A percentile compares a stretch with the other conserved stretches of the same genome.
phyloP scores from a whole-genome alignment of 2,329 filamentous ascomycete genomes.

The Rhynchosporium graminicola region DNA sequence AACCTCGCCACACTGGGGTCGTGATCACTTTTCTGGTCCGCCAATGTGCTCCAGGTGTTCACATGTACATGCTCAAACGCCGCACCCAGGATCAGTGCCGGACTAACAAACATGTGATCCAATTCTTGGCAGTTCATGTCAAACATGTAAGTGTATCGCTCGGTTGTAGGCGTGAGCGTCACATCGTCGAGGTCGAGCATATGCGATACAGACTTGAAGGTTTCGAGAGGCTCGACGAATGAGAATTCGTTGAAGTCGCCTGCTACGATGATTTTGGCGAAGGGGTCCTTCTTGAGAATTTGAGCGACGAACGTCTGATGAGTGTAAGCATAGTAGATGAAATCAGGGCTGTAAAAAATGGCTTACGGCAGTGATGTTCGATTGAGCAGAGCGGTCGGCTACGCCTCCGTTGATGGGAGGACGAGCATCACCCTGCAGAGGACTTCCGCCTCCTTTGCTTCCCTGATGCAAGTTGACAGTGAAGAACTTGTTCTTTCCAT shows the following conservation, averaged over 20 bases:
- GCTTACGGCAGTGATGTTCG: conserved; percentile 57
- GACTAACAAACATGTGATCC: conserved; percentile 65
- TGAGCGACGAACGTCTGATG: conserved; percentile 53
- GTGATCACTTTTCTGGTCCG: conserved; percentile 64
- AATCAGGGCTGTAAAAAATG: background rate
- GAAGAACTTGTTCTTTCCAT: conserved; percentile 60
- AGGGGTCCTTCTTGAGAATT: conserved; percentile 57
- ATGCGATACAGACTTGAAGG: conserved; percentile 54
- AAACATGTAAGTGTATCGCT: conserved; percentile 72
- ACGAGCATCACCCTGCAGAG: conserved; percentile 12
- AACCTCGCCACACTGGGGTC: conserved; percentile 67
- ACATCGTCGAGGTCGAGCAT: conserved; percentile 64
- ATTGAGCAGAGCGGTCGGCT: conserved; percentile 56
- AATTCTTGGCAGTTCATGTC: conserved; percentile 70
- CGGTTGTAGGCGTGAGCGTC: conserved; percentile 50
- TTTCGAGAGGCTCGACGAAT: conserved; percentile 59
- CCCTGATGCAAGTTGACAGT: conserved; percentile 71
- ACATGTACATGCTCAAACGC: conserved; percentile 69
- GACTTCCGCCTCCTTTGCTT: conserved; percentile 58
- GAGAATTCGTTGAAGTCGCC: conserved; percentile 76
- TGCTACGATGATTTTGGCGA: conserved; percentile 59
- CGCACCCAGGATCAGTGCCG: conserved; percentile 47
- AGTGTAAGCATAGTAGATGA: background rate
- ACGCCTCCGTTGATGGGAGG: conserved; percentile 53
- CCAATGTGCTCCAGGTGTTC: conserved; percentile 65